phyloP scores from a whole-genome alignment of 108 stramenopile species.

The Discostella stelligeroides region DNA sequence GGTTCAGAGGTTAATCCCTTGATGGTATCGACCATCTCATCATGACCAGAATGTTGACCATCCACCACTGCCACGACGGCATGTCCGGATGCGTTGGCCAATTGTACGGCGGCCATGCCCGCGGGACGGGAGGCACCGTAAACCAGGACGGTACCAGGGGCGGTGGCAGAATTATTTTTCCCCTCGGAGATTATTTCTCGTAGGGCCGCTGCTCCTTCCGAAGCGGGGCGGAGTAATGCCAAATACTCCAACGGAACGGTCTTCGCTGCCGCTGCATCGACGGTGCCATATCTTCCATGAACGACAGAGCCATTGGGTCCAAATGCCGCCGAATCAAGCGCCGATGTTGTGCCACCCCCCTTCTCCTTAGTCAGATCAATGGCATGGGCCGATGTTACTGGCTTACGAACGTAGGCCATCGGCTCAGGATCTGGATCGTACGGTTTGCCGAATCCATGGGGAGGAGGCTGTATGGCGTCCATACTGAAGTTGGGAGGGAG shows the following conservation, averaged over 20 bases:
- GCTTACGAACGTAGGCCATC: constrained; percentile 53
- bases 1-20: constrained; percentile 79
- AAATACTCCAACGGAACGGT: constrained; percentile 85
- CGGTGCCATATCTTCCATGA: constrained; percentile 75
- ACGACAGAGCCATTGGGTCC: constrained; percentile 66
- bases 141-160: constrained; percentile 71
- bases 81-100: constrained; percentile 59
- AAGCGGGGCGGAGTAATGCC: constrained; percentile 79
- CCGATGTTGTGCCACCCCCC: constrained; percentile 34
- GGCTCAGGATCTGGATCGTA: constrained; percentile 42
- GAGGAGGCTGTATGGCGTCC: constrained; percentile 36
- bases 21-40: constrained; percentile 73
- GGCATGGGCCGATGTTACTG: constrained; percentile 82
- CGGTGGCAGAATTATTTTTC: constrained; percentile 5
- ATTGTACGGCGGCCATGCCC: constrained; percentile 71
- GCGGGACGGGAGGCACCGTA: constrained; percentile 79
- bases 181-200: constrained; percentile 42
- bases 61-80: constrained; percentile 85
- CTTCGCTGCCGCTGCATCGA: constrained; percentile 45
- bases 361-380: constrained; percentile 51
- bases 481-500: constrained; percentile 42
- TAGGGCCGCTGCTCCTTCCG: constrained; percentile 81
- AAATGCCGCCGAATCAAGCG: constrained; percentile 72
- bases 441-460: constrained; percentile 26
- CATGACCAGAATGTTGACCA: constrained; percentile 75